Evolutionary conservation across 179 eudicot genomes (phyloP).

Genomic region (Corrigiola litoralis): DNA sequence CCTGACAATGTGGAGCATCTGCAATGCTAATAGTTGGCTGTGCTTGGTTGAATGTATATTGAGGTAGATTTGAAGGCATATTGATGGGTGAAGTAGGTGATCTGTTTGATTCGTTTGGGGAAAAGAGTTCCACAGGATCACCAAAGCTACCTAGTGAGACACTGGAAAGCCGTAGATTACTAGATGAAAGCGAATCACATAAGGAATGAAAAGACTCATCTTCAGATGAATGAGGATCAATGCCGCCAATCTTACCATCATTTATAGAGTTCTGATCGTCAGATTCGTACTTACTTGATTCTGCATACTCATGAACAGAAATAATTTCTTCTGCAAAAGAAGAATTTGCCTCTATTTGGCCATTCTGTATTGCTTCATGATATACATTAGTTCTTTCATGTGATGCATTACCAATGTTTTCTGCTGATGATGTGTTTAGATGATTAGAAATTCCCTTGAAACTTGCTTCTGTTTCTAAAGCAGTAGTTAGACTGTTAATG

Average conservation of each 20-base stretch:
- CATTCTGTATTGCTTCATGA: constrained; percentile 13
- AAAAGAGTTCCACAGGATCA: constrained; percentile 35
- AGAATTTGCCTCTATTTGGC: neutral
- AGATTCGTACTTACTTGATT: constrained; percentile 37
- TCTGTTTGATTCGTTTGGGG: constrained; percentile 29
- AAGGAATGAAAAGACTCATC: constrained; percentile 81
- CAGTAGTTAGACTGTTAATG: constrained; percentile 46
- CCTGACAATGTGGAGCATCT: constrained; percentile 3
- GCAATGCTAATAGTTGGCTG: neutral
- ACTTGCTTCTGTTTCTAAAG: constrained; percentile 44
- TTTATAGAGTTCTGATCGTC: constrained; percentile 32
- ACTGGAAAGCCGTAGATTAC: constrained; percentile 46
- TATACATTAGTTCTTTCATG: constrained; percentile 25
- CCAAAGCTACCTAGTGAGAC: constrained; percentile 46
- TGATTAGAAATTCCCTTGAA: constrained; percentile 20
- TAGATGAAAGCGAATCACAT: constrained; percentile 44
- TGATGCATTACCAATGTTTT: constrained; percentile 14
- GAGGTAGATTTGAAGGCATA: constrained; percentile 13
- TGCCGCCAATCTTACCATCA: constrained; percentile 20
- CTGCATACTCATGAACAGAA: constrained; percentile 46
- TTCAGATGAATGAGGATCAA: constrained; percentile 46
- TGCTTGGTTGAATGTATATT: neutral
- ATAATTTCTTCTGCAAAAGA: constrained; percentile 41
- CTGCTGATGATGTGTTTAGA: constrained; percentile 4
- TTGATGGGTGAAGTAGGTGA: constrained; percentile 7